phyloP scores from a whole-genome alignment of 768 basidiomycete species.

The Hemileccinum rubropunctum region DNA sequence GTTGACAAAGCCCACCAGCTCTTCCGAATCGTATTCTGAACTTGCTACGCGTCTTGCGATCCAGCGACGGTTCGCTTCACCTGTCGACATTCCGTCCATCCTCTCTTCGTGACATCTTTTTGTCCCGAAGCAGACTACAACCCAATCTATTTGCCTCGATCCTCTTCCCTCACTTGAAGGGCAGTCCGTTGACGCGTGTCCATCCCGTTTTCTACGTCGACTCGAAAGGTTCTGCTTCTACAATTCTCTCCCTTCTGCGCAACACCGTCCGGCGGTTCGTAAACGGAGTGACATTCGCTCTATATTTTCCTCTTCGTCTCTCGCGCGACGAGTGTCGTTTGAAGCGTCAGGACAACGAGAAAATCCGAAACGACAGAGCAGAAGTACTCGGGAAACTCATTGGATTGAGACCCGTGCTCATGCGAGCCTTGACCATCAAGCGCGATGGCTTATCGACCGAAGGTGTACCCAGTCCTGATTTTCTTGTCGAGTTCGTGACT shows the following conservation, averaged over 20 bases:
- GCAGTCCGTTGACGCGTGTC: conserved; percentile 23
- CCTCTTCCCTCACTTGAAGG: conserved; percentile 63
- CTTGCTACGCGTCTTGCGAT: conserved; percentile 41
- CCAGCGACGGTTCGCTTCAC: conserved; percentile 45
- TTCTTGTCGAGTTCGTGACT: conserved; percentile 23
- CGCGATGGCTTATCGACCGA: not conserved
- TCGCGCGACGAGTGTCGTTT: conserved; percentile 64
- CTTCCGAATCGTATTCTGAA: conserved; percentile 25
- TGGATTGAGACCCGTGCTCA: conserved; percentile 48
- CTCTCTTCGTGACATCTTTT: conserved; percentile 48
- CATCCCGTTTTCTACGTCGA: conserved; percentile 6
- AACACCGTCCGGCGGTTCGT: conserved; percentile 11
- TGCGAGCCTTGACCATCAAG: conserved; percentile 27
- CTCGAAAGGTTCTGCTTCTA: conserved; percentile 6
- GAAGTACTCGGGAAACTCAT: conserved; percentile 63
- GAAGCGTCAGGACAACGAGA: conserved; percentile 58
- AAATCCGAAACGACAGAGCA: conserved; percentile 65
- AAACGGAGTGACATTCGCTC: conserved; percentile 7
- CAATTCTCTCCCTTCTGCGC: conserved; percentile 6
- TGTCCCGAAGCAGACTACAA: conserved; percentile 42
- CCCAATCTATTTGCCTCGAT: conserved; percentile 52
- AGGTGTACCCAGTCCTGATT: conserved; percentile 5
- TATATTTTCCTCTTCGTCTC: conserved; percentile 55
- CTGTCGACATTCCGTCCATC: conserved; percentile 46
- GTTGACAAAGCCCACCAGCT: conserved; percentile 17